Conservation (phyloP, 495 filamentous ascomycete species). For the Xylaria bambusicola region DNA sequence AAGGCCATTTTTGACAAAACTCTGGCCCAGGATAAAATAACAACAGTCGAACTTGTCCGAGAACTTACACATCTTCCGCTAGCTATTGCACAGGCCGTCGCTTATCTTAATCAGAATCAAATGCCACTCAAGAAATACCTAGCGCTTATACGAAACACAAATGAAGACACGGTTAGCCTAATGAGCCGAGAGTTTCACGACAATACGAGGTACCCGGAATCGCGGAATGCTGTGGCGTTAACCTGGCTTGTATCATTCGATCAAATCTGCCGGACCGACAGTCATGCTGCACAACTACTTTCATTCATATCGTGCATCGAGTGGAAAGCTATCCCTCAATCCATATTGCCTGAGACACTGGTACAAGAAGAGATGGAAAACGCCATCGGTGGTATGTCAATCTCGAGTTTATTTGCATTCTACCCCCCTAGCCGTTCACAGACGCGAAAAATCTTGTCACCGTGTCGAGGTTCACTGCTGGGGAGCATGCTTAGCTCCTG, state of each 20-base stretch:
- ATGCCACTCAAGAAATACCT: conserved; percentile 47
- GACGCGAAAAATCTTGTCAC: no score
- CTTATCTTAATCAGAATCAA: conserved; percentile 47
- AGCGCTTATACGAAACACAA: conserved; percentile 40
- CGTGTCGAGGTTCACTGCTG: no score
- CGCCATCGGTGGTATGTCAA: no score
- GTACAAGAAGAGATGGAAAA: conserved; percentile 18
- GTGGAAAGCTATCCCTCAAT: conserved; percentile 36
- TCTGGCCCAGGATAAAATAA: conserved; percentile 16
- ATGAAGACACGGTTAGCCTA: conserved; percentile 44
- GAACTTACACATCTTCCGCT: conserved; percentile 47
- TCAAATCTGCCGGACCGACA: conserved; percentile 41
- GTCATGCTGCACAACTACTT: conserved; percentile 40
- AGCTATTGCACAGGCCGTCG: conserved; percentile 49
- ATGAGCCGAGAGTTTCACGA: conserved; percentile 56
- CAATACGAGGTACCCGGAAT: conserved; percentile 40
- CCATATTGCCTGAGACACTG: no score
- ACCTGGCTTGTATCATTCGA: conserved; percentile 59
- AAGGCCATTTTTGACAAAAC: conserved; percentile 24
- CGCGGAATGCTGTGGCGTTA: conserved; percentile 52
- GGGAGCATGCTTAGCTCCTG: no score
- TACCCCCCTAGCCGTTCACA: no score
- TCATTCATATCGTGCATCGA: conserved; percentile 48
- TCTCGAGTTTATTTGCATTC: no score
- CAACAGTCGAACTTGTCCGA: conserved; percentile 28